Conservation (phyloP, 1,139 yeast genomes). For the Suhomyces bribrorum region DNA sequence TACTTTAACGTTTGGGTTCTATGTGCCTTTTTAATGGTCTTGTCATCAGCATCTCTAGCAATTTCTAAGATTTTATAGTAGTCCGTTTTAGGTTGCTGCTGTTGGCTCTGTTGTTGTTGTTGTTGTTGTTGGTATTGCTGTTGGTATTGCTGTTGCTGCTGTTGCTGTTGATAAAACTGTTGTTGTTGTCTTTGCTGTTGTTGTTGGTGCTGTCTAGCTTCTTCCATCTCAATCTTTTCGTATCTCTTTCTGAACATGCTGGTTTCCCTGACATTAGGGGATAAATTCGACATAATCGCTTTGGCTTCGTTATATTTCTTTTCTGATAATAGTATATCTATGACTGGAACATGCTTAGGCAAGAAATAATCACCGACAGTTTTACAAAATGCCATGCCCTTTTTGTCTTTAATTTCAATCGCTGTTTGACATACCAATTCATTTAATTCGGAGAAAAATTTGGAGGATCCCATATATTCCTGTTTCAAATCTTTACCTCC, state of each 20-base stretch:
- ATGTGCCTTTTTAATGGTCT: conserved; percentile 79
- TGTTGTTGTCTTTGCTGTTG: conserved; percentile 47
- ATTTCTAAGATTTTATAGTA: conserved; percentile 81
- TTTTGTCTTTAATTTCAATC: conserved; percentile 33
- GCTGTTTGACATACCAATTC: conserved; percentile 51
- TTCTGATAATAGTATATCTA: conserved; percentile 42
- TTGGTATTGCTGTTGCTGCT: conserved; percentile 40
- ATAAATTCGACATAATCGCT: conserved; percentile 28
- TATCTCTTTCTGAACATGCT: conserved; percentile 35
- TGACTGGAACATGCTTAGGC: conserved; percentile 47
- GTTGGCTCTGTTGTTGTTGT: conserved; percentile 34
- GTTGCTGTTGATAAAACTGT: conserved; percentile 54
- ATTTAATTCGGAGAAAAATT: conserved; percentile 34
- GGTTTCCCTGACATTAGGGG: conserved; percentile 41
- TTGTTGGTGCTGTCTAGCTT: conserved; percentile 43
- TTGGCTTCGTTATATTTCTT: conserved; percentile 49
- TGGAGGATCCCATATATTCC: conserved; percentile 7
- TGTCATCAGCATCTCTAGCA: conserved; percentile 63
- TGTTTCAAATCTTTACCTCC: conserved; percentile 13
- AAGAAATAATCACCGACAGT: conserved; percentile 35
- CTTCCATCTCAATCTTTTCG: conserved; percentile 26
- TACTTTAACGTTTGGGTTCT: conserved; percentile 73
- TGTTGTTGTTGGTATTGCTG: conserved; percentile 48
- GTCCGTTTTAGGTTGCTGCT: conserved; percentile 65
- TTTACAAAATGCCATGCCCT: conserved; percentile 38